These are phyloP conservation scores for Cyclostephanos invisitatus DNA, from an alignment of 108 stramenopile species.

Conservation along the genomic window DNA sequence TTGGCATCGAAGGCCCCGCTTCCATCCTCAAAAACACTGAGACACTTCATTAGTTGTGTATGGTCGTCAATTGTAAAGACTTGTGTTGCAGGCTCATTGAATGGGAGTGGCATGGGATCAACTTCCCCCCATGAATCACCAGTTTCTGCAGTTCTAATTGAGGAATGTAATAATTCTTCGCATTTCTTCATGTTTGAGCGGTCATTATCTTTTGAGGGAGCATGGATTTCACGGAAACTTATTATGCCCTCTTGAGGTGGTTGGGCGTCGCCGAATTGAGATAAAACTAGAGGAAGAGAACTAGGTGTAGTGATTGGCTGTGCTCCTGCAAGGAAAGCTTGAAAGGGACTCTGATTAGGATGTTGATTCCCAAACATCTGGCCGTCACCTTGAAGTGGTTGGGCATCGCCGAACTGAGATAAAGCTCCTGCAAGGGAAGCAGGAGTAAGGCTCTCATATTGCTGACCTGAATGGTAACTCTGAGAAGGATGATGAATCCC, in stretches of 20 bases:
- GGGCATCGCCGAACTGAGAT: conserved; percentile 1
- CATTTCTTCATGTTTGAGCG: background rate
- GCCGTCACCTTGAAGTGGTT: background rate
- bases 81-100: background rate
- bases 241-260: background rate
- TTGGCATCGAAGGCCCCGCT: background rate
- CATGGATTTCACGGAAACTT: background rate
- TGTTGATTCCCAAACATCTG: conserved; percentile 12
- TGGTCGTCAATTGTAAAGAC: conserved; percentile 2
- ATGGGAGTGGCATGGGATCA: conserved; percentile 27
- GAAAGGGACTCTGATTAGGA: background rate
- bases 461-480: background rate
- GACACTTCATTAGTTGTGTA: background rate
- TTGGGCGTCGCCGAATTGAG: conserved; percentile 5
- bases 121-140: conserved; percentile 34
- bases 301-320: background rate
- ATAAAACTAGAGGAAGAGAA: conserved; percentile 1
- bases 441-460: background rate
- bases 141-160: background rate
- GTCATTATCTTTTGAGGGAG: conserved; percentile 2
- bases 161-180: background rate
- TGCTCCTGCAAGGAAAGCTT: too few relatives aligned
- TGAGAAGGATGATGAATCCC: background rate
- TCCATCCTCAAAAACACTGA: conserved; percentile 8
- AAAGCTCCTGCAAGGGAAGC: conserved; percentile 5